Base-by-base conservation (phyloP, 495 filamentous ascomycete genomes). In the Talaromyces borbonicus region DNA sequence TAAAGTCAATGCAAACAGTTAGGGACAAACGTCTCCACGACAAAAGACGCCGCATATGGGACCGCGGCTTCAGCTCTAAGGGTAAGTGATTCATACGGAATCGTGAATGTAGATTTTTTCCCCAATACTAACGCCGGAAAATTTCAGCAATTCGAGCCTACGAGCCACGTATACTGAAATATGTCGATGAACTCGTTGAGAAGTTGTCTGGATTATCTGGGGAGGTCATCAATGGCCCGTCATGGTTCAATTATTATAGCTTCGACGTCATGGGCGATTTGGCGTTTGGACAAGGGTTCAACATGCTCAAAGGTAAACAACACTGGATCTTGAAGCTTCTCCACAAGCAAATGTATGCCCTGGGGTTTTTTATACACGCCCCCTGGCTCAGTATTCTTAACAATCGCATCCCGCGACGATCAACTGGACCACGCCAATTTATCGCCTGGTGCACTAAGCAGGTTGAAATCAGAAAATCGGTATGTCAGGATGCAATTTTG, bases 231-330 rank as follows among this genome's bases (percentile, higher is more conserved):
- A 59, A 72, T 47, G 54, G 70, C 5, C 56, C 63, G 0, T 73
- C 64, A 46, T 29, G 26, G 26, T 29, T 29, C 12, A 29, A 29
- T 29, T 29, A 29, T 12, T 29, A 29, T 12, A 55, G 57, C 23
- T 75, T 75, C 37, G 74, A 78, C 39, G 59, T 75, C 9, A 74
- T 78, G 69, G 70, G 69, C 0, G 67, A 75, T 49, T 49, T 78
- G 1, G 58, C 70, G 0, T 75, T 77, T 45, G 70, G 64, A 8
- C 56, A 61, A 27, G 62, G 62, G 5, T 75, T 74, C 50, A 57
- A 63, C 35, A 72, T 71, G 70, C 51, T 77, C 0, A 37, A 52
- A 19, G 48, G 55, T 11, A 41, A 60, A 31, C 60, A 62, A 29
- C 58, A 62, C 46, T 61, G 55, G n/a, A 52, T 58, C 5, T 39